Evolutionary conservation across 164 flowering plant species (phyloP), one percentile per base, ranked within the genome.

Genomic region (Stephania yunnanensis): DNA sequence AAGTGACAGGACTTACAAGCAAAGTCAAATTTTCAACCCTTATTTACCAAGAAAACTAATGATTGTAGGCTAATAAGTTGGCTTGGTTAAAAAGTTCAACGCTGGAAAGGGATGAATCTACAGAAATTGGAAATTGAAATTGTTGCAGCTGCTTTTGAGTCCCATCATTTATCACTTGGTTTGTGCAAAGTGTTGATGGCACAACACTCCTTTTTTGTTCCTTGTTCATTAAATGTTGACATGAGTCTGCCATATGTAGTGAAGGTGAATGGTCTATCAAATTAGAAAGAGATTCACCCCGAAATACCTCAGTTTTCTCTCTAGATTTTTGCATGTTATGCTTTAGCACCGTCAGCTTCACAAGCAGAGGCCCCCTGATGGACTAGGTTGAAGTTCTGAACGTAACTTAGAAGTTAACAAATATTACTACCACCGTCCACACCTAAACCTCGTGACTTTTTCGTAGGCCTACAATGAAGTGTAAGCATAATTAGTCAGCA

Each of bases 151-250:
- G 89, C 31, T 89, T 93, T 80, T 76, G 64, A 78, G 80, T 71
- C 77, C 85, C 97, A 80, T 92, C 95, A 75, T 72, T 52, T 6
- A 84, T 81, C 81, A 90, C 97, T 66, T 83, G 92, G 77, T 91
- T 93, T n/a, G 85, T 90, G 82, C 76, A 79, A 65, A 80, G 6
- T 75, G 71, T 36, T 64, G 90, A 78, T 52, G 91, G 70, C 65
- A 80, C 53, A 76, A 81, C 74, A 48, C 80, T 77, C 75, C 61
- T 68, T 75, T 72, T 83, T 73, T 83, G 86, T 67, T 90, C 92
- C 74, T 84, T 82, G 70, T 53, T 83, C 30, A 82, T 65, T 13
- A 86, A 77, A 17, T 89, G 70, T 78, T 84, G 89, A 92, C 92
- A 83, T 65, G 88, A 73, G 74, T 69, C 82, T 58, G 85, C 71